phyloP scores from a whole-genome alignment of 352 stramenopile species.

The Thraustochytrium striatum region DNA sequence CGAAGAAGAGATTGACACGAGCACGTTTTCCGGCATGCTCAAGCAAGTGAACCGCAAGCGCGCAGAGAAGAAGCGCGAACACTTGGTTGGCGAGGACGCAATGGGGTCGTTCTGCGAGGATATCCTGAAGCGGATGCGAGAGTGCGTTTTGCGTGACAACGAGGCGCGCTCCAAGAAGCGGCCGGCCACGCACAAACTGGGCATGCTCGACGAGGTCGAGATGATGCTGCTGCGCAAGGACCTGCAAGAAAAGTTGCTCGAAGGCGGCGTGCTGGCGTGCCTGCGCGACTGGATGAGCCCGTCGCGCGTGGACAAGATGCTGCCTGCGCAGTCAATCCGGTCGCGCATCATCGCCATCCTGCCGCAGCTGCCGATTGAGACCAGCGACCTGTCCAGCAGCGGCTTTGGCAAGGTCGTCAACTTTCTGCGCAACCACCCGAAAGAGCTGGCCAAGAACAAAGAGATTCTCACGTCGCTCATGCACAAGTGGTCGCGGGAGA shows the following conservation, averaged over 20 bases:
- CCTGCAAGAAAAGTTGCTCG: background rate
- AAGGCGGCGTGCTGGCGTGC: background rate
- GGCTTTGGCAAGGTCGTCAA: constrained; percentile 41
- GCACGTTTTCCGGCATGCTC: background rate
- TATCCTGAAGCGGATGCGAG: background rate
- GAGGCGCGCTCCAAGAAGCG: background rate
- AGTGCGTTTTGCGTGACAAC: background rate
- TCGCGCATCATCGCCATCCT: constrained; percentile 19
- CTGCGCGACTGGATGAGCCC: constrained; percentile 1
- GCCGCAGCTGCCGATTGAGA: constrained; percentile 1
- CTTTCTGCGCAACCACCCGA: constrained; percentile 28
- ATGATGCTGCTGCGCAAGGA: background rate
- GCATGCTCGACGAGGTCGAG: constrained; percentile 12
- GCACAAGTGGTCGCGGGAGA: constrained; percentile 19
- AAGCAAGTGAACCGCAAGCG: background rate
- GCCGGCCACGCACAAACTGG: constrained; percentile 30
- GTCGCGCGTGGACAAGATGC: background rate
- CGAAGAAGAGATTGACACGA: background rate
- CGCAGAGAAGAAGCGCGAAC: constrained; percentile 1
- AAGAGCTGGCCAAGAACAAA: constrained; percentile 22
- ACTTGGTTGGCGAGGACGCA: background rate
- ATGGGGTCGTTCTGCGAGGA: background rate
- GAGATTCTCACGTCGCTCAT: constrained; percentile 13
- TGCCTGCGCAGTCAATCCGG: constrained; percentile 5
- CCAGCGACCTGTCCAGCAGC: background rate